Evolutionary conservation across 306 rosid genomes (phyloP).

Genomic region (Ammopiptanthus mongolicus): DNA sequence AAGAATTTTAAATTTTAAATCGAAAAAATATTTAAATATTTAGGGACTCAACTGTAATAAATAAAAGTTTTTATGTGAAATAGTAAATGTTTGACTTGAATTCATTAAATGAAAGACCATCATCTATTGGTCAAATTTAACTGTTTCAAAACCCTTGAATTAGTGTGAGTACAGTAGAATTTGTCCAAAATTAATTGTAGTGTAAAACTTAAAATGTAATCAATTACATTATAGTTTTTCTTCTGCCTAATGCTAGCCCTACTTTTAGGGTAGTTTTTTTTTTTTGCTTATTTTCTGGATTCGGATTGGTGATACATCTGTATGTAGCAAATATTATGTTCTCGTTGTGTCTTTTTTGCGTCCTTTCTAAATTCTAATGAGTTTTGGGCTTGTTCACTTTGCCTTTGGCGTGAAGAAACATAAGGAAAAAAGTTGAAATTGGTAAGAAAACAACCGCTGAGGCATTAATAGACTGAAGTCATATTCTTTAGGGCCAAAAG

Average conservation of each 20-base stretch:
- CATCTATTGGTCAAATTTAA: too few species aligned
- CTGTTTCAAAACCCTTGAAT: too few species aligned
- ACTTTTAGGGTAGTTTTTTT: background rate
- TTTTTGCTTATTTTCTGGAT: background rate
- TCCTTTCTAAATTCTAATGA: background rate
- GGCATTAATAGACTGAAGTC: constrained; percentile 18
- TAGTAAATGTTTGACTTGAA: too few species aligned
- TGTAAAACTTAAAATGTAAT: background rate
- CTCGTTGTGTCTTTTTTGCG: background rate
- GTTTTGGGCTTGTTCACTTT: background rate
- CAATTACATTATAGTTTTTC: background rate
- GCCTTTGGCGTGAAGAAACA: constrained; percentile 28
- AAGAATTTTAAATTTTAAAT: too few species aligned
- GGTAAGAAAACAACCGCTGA: constrained; percentile 24
- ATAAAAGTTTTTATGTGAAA: too few species aligned
- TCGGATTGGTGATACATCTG: background rate
- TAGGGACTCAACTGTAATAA: too few species aligned
- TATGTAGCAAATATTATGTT: background rate
- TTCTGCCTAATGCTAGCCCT: background rate
- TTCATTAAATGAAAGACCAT: too few species aligned
- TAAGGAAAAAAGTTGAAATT: constrained; percentile 20
- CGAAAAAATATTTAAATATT: too few species aligned
- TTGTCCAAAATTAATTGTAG: too few species aligned
- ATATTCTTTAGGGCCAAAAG: constrained; percentile 33
- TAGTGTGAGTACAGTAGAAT: too few species aligned